These are phyloP conservation scores for Nematocida minor DNA, from an alignment of 371 early-diverging fungal species.

Conservation along the genomic window DNA sequence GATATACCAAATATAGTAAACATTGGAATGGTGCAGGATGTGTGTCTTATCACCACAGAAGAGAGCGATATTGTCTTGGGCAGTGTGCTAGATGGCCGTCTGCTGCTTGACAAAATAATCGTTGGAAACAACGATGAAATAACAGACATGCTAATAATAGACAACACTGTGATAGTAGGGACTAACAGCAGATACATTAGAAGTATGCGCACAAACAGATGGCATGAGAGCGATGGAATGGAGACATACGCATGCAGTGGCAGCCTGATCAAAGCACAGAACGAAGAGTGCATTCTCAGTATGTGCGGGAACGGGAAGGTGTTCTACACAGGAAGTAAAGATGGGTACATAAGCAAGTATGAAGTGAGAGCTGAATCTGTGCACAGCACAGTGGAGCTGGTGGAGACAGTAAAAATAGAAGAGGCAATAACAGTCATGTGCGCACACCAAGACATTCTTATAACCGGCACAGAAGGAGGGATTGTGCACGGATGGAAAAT, in stretches of 20 bases:
- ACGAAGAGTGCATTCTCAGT: slow-evolving; percentile 23
- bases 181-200: slow-evolving; percentile 35
- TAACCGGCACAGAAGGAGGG: slow-evolving; percentile 28
- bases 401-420: background rate
- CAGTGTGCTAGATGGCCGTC: background rate
- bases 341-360: slow-evolving; percentile 12
- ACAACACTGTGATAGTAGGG: background rate
- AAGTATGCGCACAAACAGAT: background rate
- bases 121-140: slow-evolving; percentile 49
- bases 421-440: slow-evolving; percentile 28
- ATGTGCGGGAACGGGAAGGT: background rate
- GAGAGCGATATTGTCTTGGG: slow-evolving; percentile 14
- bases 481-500: slow-evolving; percentile 28
- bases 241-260: background rate
- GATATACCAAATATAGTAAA: background rate
- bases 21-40: background rate
- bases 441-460: background rate
- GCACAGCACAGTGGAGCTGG: background rate
- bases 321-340: slow-evolving; percentile 35
- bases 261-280: slow-evolving; percentile 3
- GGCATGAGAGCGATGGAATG: background rate
- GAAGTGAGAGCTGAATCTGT: background rate
- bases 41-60: slow-evolving; percentile 18
- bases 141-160: slow-evolving; percentile 23
- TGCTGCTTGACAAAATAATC: background rate